Evolutionary conservation across 1,284 basidiomycete genomes (phyloP), one percentile per base, ranked within the genome.

Genomic region (Boletus sp.): DNA sequence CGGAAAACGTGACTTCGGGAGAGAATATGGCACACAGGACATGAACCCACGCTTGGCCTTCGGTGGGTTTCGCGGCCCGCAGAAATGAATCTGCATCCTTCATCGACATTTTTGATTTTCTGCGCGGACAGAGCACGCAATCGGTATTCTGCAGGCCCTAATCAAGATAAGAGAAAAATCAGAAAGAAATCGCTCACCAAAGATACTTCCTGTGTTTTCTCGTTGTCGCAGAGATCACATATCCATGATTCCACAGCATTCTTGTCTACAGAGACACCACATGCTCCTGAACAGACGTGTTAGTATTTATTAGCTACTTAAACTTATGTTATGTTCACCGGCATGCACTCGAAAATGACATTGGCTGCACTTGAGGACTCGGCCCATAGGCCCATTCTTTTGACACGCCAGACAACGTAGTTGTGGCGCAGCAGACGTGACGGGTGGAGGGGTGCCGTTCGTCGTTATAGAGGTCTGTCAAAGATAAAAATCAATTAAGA

Each of bases 1-100:
- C 85, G 19, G 88, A 86, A 66, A 87, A 95, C 16, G 74, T 75
- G 7, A 94, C 72, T 60, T 96, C 94, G 4, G 88, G 86, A 26
- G 85, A 81, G 70, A 93, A 98, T 1, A 90, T 80, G 1, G 94
- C 81, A 69, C 95, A 98, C 1, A 97, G 67, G 17, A 94, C 74
- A 64, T 99, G 95, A 1, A 84, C 84, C 91, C 93, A 97, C 52
- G 91, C 89, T 67, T 89, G 87, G 22, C 91, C 88, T 70, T 98
- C 95, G 0, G 94, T 97, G 5, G 91, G 91, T 66, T 97, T 97
- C 64, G 89, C 84, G 4, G 85, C 88, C 34, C 91, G 85, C 32
- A 97, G 72, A 57, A 87, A 85, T 13, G 81, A 80, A 57, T 89
- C 84, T 2, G 77, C 60, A n/a, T 71, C 66, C 26, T 60, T 78